Conservation (phyloP, 148 eudicot genomes). For the Amaranthus palmeri region DNA sequence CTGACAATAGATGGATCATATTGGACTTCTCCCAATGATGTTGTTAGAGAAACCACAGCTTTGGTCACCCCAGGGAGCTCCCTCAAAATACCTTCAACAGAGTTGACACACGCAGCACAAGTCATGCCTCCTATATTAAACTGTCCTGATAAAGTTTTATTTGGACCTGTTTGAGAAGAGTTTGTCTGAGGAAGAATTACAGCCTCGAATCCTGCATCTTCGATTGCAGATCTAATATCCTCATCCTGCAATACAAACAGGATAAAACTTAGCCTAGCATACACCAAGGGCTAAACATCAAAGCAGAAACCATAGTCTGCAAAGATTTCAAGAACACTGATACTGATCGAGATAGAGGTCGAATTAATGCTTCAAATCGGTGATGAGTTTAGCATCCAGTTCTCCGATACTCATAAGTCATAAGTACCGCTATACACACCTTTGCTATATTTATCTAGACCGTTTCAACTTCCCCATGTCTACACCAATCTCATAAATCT, state of each 20-base stretch:
- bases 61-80: slow-evolving; percentile 71
- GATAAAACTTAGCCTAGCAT: not conserved
- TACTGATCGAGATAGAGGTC: too few species aligned
- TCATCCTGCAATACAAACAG: slow-evolving; percentile 59
- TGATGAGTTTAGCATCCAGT: too few species aligned
- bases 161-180: slow-evolving; percentile 34
- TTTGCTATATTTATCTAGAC: too few species aligned
- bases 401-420: too few species aligned
- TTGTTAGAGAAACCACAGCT: slow-evolving; percentile 79
- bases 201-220: slow-evolving; percentile 99
- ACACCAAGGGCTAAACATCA: too few species aligned
- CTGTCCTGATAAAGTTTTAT: slow-evolving; percentile 68
- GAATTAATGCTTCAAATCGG: too few species aligned
- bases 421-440: too few species aligned
- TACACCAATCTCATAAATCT: not conserved
- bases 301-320: not conserved
- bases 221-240: slow-evolving; percentile 75
- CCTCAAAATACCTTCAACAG: slow-evolving; percentile 84
- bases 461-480: not conserved
- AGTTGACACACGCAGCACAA: slow-evolving; percentile 95
- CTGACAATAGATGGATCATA: slow-evolving; percentile 61
- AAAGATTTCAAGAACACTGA: not conserved
- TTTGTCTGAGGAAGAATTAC: slow-evolving; percentile 63
- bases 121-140: slow-evolving; percentile 97
- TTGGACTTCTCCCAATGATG: slow-evolving; percentile 91